Base-by-base conservation (phyloP, 179 eudicot species). In the Silene noctiflora region DNA sequence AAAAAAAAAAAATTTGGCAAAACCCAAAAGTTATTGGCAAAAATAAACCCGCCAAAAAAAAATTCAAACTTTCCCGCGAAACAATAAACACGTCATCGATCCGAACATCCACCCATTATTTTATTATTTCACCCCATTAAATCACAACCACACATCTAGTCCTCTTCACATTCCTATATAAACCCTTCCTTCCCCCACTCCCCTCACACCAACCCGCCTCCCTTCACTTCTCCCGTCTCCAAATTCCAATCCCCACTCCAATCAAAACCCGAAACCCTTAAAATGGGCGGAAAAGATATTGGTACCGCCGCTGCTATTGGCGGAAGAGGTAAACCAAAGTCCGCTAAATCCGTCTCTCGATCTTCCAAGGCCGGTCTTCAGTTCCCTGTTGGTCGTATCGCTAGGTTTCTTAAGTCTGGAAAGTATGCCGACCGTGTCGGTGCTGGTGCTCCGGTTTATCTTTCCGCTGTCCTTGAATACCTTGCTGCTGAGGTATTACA, bases 371-470 rank as follows among this genome's bases (percentile, higher is more conserved):
- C 87, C 25, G 87, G 87, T 20, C 77, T 84, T 3, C 87, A 84
- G 78, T 85, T 85, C 35, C 87, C 85, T 0, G 87, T 84, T 8
- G 85, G 85, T 2, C 81, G 87, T 74, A 84, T 84, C 19, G 85
- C 87, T 4, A 77, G 87, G 53, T 84, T 84, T 61, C 73, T 84
- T 14, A 84, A 84, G 76, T 76, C 83, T 7, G 87, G 87, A 19
- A 84, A 82, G 73, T 84, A 84, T 12, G 81, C 87, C 14, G 85
- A 84, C 63, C 80, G 87, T 62, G 85, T 85, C 2, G 87, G 87
- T 25, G 85, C 85, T 21, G 87, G 87, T 16, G 84, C 87, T 74
- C 87, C 87, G 0, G 87, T 84, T 0, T 84, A 84, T 44, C 87
- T 84, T 62, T 77, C 87, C 65, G 87, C 87, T 6, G 87, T 84